Base-by-base conservation (phyloP, 805 yeast genomes). In the Blastobotrys terrestris region DNA sequence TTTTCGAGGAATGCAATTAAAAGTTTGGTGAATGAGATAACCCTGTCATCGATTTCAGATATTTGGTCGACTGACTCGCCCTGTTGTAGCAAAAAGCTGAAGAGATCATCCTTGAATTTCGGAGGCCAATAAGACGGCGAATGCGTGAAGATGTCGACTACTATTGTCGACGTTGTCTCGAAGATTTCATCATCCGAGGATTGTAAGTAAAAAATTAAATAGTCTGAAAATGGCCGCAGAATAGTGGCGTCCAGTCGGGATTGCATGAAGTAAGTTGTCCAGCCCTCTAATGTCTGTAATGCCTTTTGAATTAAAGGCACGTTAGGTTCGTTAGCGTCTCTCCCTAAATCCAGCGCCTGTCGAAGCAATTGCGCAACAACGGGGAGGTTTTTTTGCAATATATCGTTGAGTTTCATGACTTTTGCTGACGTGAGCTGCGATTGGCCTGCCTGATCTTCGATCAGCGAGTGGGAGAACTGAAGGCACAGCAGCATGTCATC, bases 381-480 rank as follows among this genome's bases (percentile, higher is more conserved):
- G 11, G 45, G 51, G 20, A n/a, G 21, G 19, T 26, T 48, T 26
- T 19, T 31, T 3, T 14, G 19, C 15, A 48, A 13, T 2, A 40
- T 18, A 5, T 39, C 46, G 21, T 40, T 22, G 15, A 26, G 22
- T 6, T n/a, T 45, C 5, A n/a, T 43, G 5, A 16, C 13, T 19
- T 43, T 16, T 16, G 16, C 26, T 3, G 20, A 16, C 5, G 45
- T 43, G 16, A 43, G 45, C 26, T 43, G 45, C 5, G 45, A 16
- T 14, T 43, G 45, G 7, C 15, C 31, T 11, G 39, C 21, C 8
- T 31, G 43, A 31, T 65, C 69, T 45, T 67, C 68, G 7, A 67
- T 49, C 18, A 68, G 50, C 35, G 59, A 55, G 44, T 55, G 52
- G 49, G 61, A 53, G 45, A 68, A 67, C 40, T 58, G 55, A 3